Evolutionary conservation across 2,329 filamentous ascomycete genomes (phyloP).

Genomic region (Aspergillus alliaceus): DNA sequence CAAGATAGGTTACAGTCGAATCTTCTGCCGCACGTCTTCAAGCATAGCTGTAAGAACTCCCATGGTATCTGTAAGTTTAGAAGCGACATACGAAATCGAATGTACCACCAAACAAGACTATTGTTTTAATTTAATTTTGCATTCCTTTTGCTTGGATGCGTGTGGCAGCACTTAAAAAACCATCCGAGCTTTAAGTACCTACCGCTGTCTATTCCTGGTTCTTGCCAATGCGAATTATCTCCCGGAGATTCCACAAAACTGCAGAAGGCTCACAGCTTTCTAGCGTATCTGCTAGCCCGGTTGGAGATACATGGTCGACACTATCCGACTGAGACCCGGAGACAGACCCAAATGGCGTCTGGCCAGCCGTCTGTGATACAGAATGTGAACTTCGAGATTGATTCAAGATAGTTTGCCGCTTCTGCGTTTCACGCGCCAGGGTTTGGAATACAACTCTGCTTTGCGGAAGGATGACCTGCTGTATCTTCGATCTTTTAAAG

Average conservation of each 20-base stretch:
- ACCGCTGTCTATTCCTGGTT: not conserved
- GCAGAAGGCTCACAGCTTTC: conserved; percentile 1
- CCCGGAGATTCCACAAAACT: conserved; percentile 4
- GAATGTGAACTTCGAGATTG: not conserved
- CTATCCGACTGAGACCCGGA: not conserved
- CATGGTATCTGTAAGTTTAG: no score
- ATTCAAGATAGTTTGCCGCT: not conserved
- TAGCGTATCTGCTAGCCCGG: not conserved
- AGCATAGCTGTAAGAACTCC: no score
- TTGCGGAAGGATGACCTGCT: conserved; percentile 15
- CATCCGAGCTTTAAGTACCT: not conserved
- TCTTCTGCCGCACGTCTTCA: no score
- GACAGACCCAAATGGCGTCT: not conserved
- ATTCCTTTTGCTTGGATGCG: not conserved
- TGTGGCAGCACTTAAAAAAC: not conserved
- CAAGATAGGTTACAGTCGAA: no score
- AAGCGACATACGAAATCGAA: no score
- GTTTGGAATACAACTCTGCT: conserved; percentile 13
- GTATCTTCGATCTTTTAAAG: conserved; percentile 8
- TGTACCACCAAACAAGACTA: not conserved
- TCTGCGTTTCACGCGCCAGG: conserved; percentile 7
- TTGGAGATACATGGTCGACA: not conserved
- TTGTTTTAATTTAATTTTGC: not conserved
- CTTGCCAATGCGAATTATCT: conserved; percentile 4
- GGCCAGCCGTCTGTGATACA: not conserved